phyloP scores from a whole-genome alignment of 352 stramenopile species.

The Phytophthora chlamydospora region DNA sequence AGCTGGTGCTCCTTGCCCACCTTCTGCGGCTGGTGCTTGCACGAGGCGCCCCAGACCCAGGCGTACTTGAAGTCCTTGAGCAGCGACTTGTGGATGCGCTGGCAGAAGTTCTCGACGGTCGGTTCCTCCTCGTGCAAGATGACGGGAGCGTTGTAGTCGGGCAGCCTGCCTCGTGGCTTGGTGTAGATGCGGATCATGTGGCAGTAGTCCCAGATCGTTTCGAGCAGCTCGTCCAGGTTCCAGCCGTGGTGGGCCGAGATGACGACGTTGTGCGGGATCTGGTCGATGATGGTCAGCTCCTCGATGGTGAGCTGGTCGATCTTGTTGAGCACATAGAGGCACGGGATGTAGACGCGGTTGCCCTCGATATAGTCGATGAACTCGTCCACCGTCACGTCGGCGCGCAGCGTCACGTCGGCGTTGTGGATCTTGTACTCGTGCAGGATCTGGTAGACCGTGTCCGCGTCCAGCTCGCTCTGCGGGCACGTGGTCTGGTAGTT shows the following conservation, averaged over 20 bases:
- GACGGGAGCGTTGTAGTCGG: conserved; percentile 97
- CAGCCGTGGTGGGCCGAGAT: conserved; percentile 97
- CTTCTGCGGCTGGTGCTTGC: conserved; percentile 99
- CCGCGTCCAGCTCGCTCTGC: conserved; percentile 93
- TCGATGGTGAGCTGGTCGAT: conserved; percentile 99
- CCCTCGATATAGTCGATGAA: conserved; percentile 99
- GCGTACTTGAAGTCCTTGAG: conserved; percentile 94
- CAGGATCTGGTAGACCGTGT: conserved; percentile 95
- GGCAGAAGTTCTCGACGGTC: conserved; percentile 97
- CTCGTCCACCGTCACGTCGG: conserved; percentile 97
- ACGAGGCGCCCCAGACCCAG: conserved; percentile 97
- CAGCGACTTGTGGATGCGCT: conserved; percentile 93
- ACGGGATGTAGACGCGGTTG: conserved; percentile 98
- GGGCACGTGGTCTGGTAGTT: conserved; percentile 96
- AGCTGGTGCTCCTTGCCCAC: conserved; percentile 98
- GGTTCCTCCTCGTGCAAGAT: conserved; percentile 96
- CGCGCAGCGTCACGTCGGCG: conserved; percentile 95
- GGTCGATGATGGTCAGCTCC: conserved; percentile 98
- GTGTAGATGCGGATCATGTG: conserved; percentile 99
- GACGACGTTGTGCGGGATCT: conserved; percentile 98
- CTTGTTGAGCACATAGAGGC: conserved; percentile 99
- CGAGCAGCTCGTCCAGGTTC: conserved; percentile 98
- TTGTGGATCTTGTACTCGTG: conserved; percentile 99
- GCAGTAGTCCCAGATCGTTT: conserved; percentile 98
- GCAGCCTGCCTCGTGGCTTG: conserved; percentile 95